A percentile compares a stretch with the other conserved stretches of the same genome.
phyloP scores from a whole-genome alignment of 176 grass and related monocot species.

The Triticum monococcum region DNA sequence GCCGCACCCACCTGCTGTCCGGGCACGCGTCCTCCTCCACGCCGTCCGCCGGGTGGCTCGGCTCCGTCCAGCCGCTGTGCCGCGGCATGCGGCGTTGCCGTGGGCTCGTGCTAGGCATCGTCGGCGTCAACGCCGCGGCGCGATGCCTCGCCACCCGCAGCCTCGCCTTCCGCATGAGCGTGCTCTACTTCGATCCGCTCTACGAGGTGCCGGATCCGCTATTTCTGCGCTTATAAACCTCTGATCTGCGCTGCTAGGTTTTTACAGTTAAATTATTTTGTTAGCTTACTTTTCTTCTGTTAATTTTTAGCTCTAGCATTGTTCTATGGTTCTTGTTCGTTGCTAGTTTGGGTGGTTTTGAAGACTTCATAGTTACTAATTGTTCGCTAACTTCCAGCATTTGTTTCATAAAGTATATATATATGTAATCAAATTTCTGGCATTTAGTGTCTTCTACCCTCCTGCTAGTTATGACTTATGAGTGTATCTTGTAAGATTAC shows the following conservation, averaged over 20 bases:
- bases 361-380: not conserved
- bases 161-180: conserved; percentile 88
- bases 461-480: not conserved
- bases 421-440: conserved; percentile 12
- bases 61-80: conserved; percentile 78
- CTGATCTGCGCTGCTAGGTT: conserved; percentile 15
- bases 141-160: conserved; percentile 86
- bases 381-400: not conserved
- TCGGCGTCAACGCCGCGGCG: conserved; percentile 68
- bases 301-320: not conserved
- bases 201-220: conserved; percentile 62
- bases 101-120: conserved; percentile 80
- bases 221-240: not conserved
- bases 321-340: not conserved
- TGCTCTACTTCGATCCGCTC: conserved; percentile 89
- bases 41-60: conserved; percentile 61
- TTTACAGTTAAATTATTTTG: not conserved
- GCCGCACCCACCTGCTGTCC: conserved; percentile 77
- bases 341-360: not conserved
- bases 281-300: not conserved
- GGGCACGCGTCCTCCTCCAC: conserved; percentile 60
- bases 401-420: not conserved
- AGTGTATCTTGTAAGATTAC: not conserved
- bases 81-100: conserved; percentile 82
- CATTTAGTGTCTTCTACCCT: not conserved